Conservation (phyloP, 2,329 filamentous ascomycete genomes). For the Gnomoniopsis smithogilvyi region DNA sequence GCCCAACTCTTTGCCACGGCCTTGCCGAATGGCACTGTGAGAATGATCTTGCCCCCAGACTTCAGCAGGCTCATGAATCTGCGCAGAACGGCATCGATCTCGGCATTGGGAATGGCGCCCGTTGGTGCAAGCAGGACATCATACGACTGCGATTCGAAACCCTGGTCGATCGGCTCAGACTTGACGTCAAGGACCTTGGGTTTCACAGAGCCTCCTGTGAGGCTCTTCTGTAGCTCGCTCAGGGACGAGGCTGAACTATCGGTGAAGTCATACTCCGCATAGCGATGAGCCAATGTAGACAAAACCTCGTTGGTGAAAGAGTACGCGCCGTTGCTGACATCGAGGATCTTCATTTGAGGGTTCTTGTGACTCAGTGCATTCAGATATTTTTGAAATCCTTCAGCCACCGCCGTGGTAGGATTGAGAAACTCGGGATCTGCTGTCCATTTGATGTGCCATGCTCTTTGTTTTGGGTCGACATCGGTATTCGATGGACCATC, state of each 20-base stretch:
- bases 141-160: conserved; percentile 24
- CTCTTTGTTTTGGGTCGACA: no score
- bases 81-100: conserved; percentile 21
- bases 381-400: conserved; percentile 21
- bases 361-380: conserved; percentile 27
- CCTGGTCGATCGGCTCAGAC: conserved; percentile 25
- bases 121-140: conserved; percentile 30
- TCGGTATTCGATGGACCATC: no score
- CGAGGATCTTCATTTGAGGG: conserved; percentile 31
- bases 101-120: conserved; percentile 30
- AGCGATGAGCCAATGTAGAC: conserved; percentile 19
- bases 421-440: no score
- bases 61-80: no score
- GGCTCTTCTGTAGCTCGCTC: conserved; percentile 26
- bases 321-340: conserved; percentile 35
- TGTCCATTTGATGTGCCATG: no score
- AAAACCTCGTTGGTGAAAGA: conserved; percentile 27
- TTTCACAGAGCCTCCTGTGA: conserved; percentile 24
- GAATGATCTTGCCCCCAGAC: conserved; percentile 29
- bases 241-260: conserved; percentile 38
- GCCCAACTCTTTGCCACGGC: no score
- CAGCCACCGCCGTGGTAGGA: no score
- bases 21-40: no score
- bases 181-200: conserved; percentile 34
- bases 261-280: conserved; percentile 31